phyloP scores from a whole-genome alignment of 306 rosid genomes.

The Rosa persica region DNA sequence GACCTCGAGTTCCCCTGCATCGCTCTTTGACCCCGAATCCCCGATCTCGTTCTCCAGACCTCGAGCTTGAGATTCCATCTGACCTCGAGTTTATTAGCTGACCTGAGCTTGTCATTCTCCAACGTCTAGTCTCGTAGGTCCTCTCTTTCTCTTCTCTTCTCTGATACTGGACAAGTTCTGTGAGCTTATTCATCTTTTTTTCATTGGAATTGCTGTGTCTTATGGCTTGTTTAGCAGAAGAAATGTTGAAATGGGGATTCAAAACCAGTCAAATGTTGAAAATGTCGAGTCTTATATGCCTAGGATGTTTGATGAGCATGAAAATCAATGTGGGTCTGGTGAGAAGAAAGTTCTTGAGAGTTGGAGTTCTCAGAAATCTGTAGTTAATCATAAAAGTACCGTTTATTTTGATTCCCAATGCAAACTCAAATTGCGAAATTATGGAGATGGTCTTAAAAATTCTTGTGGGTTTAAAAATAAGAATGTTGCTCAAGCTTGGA shows the following conservation, averaged over 20 bases:
- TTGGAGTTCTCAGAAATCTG: constrained; percentile 45
- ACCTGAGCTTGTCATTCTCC: no score
- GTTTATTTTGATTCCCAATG: constrained; percentile 48
- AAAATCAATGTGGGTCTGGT: constrained; percentile 30
- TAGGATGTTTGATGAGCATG: constrained; percentile 57
- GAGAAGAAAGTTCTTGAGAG: constrained; percentile 39
- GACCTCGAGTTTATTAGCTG: no score
- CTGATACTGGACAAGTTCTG: constrained; percentile 57
- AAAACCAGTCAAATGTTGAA: constrained; percentile 36
- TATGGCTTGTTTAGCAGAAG: constrained; percentile 77
- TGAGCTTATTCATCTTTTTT: constrained; percentile 78
- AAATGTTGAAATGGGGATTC: constrained; percentile 43
- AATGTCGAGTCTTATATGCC: constrained; percentile 54
- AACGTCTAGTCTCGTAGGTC: no score
- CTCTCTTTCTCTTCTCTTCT: no score
- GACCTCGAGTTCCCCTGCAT: no score
- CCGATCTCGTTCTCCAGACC: no score
- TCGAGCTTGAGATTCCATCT: no score
- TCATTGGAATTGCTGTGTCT: constrained; percentile 82
- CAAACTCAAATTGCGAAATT: constrained; percentile 34
- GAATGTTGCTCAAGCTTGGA: constrained; percentile 67
- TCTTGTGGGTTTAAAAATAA: constrained; percentile 36
- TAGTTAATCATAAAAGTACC: constrained; percentile 34
- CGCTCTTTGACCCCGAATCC: no score
- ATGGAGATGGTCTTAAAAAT: constrained; percentile 30